A percentile compares a stretch with the other conserved stretches of the same genome.
phyloP scores from a whole-genome alignment of 148 eudicot species.

The Linanthus parryae region DNA sequence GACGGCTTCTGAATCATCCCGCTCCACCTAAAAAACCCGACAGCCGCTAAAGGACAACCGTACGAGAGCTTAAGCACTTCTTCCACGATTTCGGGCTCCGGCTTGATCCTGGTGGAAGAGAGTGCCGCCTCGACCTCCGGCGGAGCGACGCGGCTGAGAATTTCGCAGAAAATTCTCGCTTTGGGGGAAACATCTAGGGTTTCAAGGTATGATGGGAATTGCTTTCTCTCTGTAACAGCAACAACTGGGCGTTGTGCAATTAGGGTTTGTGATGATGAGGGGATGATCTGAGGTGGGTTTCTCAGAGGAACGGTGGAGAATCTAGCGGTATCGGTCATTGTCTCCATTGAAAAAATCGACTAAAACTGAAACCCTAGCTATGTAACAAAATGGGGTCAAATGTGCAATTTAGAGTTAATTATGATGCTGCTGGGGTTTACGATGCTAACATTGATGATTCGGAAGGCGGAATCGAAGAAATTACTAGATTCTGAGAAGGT shows the following conservation, averaged over 20 bases:
- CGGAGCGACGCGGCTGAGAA: conserved; percentile 26
- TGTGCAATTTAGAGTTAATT: too few relatives aligned
- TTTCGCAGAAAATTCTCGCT: conserved; percentile 52
- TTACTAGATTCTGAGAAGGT: not conserved
- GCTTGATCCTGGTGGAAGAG: conserved; percentile 34
- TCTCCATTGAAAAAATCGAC: conserved; percentile 11
- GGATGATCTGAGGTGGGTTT: conserved; percentile 15
- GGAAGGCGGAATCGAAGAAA: not conserved
- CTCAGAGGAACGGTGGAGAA: conserved; percentile 9
- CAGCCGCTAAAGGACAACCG: conserved; percentile 45
- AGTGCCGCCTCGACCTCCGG: conserved; percentile 38
- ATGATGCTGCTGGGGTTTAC: too few relatives aligned
- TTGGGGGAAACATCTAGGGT: conserved; percentile 38
- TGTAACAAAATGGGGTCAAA: too few relatives aligned
- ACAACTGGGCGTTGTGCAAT: conserved; percentile 2
- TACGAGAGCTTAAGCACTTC: conserved; percentile 71
- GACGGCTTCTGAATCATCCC: conserved; percentile 46
- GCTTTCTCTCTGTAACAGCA: too few relatives aligned
- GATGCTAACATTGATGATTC: not conserved
- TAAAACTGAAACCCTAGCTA: conserved; percentile 7
- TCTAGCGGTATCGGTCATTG: conserved; percentile 20
- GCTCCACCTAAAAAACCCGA: conserved; percentile 68
- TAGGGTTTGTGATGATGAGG: conserved; percentile 9
- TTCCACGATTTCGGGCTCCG: conserved; percentile 49
- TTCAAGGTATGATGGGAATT: conserved; percentile 38